Evolutionary conservation across 1,284 basidiomycete genomes (phyloP), one percentile per base, ranked within the genome.

Genomic region (Agaricales sp.): DNA sequence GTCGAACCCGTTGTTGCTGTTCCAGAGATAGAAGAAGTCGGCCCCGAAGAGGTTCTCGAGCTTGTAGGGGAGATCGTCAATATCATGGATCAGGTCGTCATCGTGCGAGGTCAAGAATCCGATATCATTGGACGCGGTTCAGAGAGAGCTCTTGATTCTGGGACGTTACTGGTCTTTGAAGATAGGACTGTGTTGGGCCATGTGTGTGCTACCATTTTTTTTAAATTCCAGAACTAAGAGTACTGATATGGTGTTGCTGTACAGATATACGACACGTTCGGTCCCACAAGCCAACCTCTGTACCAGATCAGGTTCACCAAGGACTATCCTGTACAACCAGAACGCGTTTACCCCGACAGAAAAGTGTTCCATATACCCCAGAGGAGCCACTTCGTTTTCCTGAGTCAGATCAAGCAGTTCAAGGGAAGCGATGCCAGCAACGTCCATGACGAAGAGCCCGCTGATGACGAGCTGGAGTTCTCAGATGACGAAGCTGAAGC

Each of bases 371-470:
- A 92, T 61, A 76, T 89, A 24, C 90, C 90, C 1, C 64, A 68
- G 22, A 78, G 78, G 43, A 91, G 88, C 64, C 75, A 76, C 45
- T 91, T 90, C 57, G 82, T 93, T 30, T 87, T 87, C 59, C 72
- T 91, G 8, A 70, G 73, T 43, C 74, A 80, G 46, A 74, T 94
- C 35, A 73, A 73, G 52, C 70, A 66, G 21, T 54, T 77, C 44
- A 91, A 82, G 59, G 92, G 91, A 35, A 92, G 87, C 57, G 91
- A 94, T 57, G 91, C 92, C n/a, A 92, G 88, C 61, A 94, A 94
- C 62, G 74, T 91, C 4, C 80, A 90, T 57, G 92, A 94, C 58
- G 91, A 94, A 64, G 91, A 94, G 59, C 84, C 87, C 1, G 85
- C 70, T 2, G 90, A 87, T 12, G 79, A 90, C 50, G 91, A 94